Base-by-base conservation (phyloP, 2,329 filamentous ascomycete genomes). In the Fusarium transvaalense region DNA sequence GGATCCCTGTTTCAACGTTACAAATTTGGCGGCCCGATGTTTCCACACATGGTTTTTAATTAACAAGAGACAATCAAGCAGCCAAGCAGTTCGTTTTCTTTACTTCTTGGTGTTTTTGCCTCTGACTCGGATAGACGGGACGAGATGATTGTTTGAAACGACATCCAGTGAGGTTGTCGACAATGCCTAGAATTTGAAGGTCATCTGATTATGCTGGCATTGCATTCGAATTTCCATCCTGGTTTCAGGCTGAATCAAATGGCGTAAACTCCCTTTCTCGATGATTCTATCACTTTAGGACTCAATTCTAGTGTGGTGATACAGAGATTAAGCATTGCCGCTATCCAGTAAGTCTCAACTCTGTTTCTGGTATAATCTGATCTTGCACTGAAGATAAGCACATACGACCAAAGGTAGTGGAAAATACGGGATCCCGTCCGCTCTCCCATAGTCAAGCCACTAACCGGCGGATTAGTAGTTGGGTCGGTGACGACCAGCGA, bases 401-500 rank as follows among this genome's bases (percentile, higher is more conserved):
- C 61, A 64, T 64, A 63, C 61, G 61, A 63, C 60, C 60, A 63
- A n/a, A 64, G 50, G 50, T 64, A 63, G 42, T 50, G 42, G 50
- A 63, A 62, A 63, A 63, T 63, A 63, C 60, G 57, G 60, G 60
- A 63, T 63, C 60, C 60, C 60, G 60, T 63, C 60, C 31, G 60
- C 60, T 63, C 60, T 63, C 60, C 60, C 60, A 56, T 62, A 62
- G 60, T 63, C 60, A 63, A 63, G 57, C 60, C 42, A 48, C 42
- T 63, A 63, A 62, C 47, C 47, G 60, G 60, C 48, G 60, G 57
- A 63, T 63, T 63, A 63, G 60, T 63, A 63, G 60, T 63, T 63
- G 60, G 60, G 60, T 63, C 60, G 60, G 60, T 63, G 60, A 63
- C 60, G 60, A 63, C 60, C 60, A 63, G 60, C 60, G 60, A 63